These are phyloP conservation scores for Codiaeum variegatum DNA, from an alignment of 441 rosid genomes.

Conservation along the genomic window DNA sequence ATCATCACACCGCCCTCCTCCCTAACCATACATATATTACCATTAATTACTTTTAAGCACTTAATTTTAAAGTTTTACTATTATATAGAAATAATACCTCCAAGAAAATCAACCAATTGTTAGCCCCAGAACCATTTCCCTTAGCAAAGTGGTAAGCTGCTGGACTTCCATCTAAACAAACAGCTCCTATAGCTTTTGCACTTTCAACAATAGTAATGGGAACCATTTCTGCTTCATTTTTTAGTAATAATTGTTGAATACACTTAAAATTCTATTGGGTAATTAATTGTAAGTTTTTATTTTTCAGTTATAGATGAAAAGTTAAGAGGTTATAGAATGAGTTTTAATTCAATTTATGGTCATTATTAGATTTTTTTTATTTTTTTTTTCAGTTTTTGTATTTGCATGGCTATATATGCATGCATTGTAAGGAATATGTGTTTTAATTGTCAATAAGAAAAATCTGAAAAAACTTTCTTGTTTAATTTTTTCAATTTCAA, in stretches of 20 bases:
- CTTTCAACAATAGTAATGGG: constrained; percentile 53
- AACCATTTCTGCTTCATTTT: constrained; percentile 44
- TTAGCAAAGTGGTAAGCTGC: constrained; percentile 54
- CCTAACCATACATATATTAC: constrained; percentile 31
- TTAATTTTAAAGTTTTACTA: not conserved
- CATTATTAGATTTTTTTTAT: too few species aligned
- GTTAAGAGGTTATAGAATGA: too few species aligned
- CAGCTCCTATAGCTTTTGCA: constrained; percentile 77
- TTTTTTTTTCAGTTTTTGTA: too few species aligned
- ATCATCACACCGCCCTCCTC: constrained; percentile 85
- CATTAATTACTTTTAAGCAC: not conserved
- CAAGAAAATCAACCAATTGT: constrained; percentile 53
- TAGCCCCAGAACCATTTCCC: constrained; percentile 47
- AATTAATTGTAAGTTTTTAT: too few species aligned
- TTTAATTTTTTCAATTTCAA: too few species aligned
- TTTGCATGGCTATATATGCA: too few species aligned
- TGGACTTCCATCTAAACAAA: constrained; percentile 63
- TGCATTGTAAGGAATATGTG: too few species aligned
- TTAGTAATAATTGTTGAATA: constrained; percentile 37
- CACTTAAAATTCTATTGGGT: too few species aligned
- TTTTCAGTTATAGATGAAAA: too few species aligned
- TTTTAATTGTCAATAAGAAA: too few species aligned
- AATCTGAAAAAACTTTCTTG: too few species aligned
- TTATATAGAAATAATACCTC: constrained; percentile 29
- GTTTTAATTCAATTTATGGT: too few species aligned